Evolutionary conservation across 2,329 filamentous ascomycete species (phyloP), one percentile per base, ranked within the genome.

Genomic region (Orbilia brochopaga): DNA sequence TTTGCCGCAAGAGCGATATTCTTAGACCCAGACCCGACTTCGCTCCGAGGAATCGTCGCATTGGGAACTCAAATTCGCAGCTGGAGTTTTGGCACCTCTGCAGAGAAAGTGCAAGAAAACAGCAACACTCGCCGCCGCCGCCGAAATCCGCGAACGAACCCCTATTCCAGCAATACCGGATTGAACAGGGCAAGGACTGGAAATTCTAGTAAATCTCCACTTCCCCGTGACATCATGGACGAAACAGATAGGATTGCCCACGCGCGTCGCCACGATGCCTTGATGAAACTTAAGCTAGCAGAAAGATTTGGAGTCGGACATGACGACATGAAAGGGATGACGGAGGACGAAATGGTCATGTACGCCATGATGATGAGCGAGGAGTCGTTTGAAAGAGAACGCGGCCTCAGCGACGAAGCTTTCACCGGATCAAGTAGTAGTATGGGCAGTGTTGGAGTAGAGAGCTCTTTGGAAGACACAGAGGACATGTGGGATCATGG

Each of bases 71-170:
- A 93, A 77, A 81, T 99, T 17, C 89, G 91, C 11, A 97, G 92
- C 79, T 99, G 94, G 94, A 88, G 90, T 2, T 97, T 95, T 78
- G 95, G 90, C 79, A 93, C 92, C 23, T 85, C 85, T 8, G 88
- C 88, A 0, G 88, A 89, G 76, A 87, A 91, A 72, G 86, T 88
- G 69, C 85, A 88, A 56, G 87, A 87, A 63, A 90, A 87, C 19
- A 72, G 67, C 30, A 72, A 64, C 17, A 55, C 54, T 0, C 67
- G 67, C 15, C 84, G 87, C 37, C 84, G 86, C 21, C 86, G 82
- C 76, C 89, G 89, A 55, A 63, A 69, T 40, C 67, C 69, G 2
- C 63, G 69, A 37, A 62, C 40, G 8, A 64, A 27, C 21, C 32
- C 53, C 21, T 58, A 65, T 32, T 42, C 52, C 5, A 11, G 46